phyloP scores from a whole-genome alignment of 2,329 filamentous ascomycete genomes.

The Peltaster fructicola region DNA sequence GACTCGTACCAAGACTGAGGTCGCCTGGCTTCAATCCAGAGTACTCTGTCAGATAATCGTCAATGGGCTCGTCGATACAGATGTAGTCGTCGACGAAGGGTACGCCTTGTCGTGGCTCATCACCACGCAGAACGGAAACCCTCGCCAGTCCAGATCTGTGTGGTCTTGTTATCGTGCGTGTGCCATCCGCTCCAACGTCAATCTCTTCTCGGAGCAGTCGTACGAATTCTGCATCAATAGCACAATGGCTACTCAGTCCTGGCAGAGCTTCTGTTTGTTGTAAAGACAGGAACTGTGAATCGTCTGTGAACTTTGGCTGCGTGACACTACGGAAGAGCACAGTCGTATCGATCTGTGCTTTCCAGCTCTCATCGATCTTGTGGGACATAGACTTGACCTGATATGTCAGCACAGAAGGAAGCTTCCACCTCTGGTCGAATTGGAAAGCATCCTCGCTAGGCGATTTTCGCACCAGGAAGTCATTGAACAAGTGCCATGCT shows the following conservation, averaged over 20 bases:
- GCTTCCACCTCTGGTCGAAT: slow-evolving; percentile 85
- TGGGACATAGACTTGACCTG: slow-evolving; percentile 71
- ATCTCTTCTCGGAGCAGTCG: slow-evolving; percentile 84
- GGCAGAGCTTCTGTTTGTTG: slow-evolving; percentile 34
- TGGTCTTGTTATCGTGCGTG: slow-evolving; percentile 77
- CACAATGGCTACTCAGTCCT: slow-evolving; percentile 49
- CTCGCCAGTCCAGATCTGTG: slow-evolving; percentile 83
- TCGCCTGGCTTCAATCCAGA: slow-evolving; percentile 81
- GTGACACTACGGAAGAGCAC: slow-evolving; percentile 62
- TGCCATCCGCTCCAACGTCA: slow-evolving; percentile 87
- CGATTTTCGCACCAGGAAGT: slow-evolving; percentile 76
- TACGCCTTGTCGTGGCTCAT: slow-evolving; percentile 57
- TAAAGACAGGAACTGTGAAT: slow-evolving; percentile 14
- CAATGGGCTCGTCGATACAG: slow-evolving; percentile 70
- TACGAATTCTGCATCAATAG: slow-evolving; percentile 93
- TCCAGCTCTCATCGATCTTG: slow-evolving; percentile 73
- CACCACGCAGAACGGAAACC: slow-evolving; percentile 72
- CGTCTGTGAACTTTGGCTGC: slow-evolving; percentile 18
- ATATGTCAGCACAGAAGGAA: slow-evolving; percentile 73
- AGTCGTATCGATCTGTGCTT: slow-evolving; percentile 62
- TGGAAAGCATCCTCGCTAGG: slow-evolving; percentile 67
- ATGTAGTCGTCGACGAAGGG: slow-evolving; percentile 98
- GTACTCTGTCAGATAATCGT: slow-evolving; percentile 88
- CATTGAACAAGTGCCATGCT: slow-evolving; percentile 93
- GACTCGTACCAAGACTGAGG: slow-evolving; percentile 58